Evolutionary conservation across 1,139 yeast species (phyloP), one percentile per base, ranked within the genome.

Genomic region (Kurtzmaniella quercitrusa): DNA sequence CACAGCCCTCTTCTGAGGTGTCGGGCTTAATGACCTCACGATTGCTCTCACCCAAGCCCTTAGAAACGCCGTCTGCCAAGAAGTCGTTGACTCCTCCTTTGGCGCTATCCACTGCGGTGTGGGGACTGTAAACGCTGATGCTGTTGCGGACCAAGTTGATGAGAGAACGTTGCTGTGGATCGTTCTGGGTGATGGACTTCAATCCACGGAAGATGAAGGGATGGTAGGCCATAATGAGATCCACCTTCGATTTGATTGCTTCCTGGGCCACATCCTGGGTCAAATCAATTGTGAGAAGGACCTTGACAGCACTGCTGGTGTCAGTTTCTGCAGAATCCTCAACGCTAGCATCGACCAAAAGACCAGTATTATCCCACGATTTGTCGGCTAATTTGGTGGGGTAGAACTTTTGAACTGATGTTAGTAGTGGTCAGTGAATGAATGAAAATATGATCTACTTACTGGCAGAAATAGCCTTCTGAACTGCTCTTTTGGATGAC

Each of bases 101-200:
- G 10, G 95, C 95, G 29, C 97, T 94, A 64, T 94, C 98, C 2
- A 93, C 86, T 0, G 98, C 93, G 0, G 98, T 91, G 58, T 94
- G 99, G 15, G 98, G 98, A 43, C 85, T 86, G 60, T 93, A 93
- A 1, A 94, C 98, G 46, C 91, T 80, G 49, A 93, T 78, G 15
- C 87, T 87, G 46, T 82, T 75, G 49, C 82, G 81, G 44, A 90
- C 84, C 53, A 94, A 72, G 46, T 77, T 77, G 36, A 93, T 62
- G 43, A 93, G 70, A 4, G 95, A 85, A 27, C 66, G 67, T 58
- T 93, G 98, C 60, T 93, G 98, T 0, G 96, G 83, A 54, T 88
- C 89, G 5, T 62, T 56, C 2, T 75, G 68, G 1, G 82, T 75
- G 45, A 94, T 77, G n/a, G 82, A 68, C 61, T 91, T 94, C 61